Percentiles rank a stretch among this genome's conserved stretches.
Conservation (phyloP, 768 basidiomycete species). For the Pleurotus platypus region DNA sequence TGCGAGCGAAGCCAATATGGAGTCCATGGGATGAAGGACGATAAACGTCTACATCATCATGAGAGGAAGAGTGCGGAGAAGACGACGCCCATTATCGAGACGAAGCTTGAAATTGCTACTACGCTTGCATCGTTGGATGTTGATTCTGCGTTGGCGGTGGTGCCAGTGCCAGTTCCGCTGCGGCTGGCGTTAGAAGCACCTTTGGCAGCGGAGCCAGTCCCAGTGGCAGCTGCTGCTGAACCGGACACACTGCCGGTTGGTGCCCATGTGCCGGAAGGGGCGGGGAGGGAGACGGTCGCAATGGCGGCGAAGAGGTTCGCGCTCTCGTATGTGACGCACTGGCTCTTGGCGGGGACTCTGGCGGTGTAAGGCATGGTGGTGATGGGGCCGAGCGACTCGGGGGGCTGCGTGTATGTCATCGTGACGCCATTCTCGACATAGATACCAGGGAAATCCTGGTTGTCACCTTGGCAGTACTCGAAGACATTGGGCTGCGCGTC, state of each 20-base stretch:
- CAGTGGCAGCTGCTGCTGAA: background rate
- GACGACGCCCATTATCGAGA: background rate
- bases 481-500: conserved; percentile 55
- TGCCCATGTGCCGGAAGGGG: background rate
- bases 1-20: background rate
- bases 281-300: conserved; percentile 5
- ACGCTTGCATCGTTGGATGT: conserved; percentile 6
- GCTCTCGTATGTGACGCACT: conserved; percentile 10
- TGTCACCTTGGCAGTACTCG: conserved; percentile 63
- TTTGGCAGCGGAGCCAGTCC: background rate
- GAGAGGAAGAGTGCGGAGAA: conserved; percentile 9
- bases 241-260: background rate
- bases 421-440: conserved; percentile 31
- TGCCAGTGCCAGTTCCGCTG: background rate
- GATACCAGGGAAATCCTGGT: conserved; percentile 57
- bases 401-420: conserved; percentile 12
- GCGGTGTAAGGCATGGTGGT: conserved; percentile 14
- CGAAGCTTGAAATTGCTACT: conserved; percentile 1
- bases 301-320: conserved; percentile 8
- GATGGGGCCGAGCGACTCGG: conserved; percentile 9
- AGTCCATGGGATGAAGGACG: background rate
- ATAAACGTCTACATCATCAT: background rate
- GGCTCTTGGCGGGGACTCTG: conserved; percentile 11
- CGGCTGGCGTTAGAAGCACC: background rate
- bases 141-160: background rate